Conservation (phyloP, 2,329 filamentous ascomycete genomes). For the Trichophyton benhamiae region DNA sequence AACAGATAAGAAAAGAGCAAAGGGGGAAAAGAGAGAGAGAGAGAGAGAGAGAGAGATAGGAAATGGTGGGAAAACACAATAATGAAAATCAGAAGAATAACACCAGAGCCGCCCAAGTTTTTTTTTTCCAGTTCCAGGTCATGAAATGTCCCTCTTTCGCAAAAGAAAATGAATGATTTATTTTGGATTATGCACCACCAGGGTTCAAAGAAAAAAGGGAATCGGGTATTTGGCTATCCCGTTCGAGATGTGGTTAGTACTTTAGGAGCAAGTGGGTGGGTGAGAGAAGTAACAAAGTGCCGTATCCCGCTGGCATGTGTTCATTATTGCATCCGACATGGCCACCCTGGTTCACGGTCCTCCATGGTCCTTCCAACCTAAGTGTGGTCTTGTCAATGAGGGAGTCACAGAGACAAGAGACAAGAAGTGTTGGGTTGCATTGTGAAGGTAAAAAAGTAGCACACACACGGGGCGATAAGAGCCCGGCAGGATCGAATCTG, state of each 20-base stretch:
- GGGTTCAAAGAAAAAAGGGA: neutral
- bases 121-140: neutral
- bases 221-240: neutral
- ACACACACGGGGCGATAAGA: neutral
- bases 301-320: neutral
- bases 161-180: neutral
- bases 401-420: neutral
- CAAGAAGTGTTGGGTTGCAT: neutral
- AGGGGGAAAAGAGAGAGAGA: neutral
- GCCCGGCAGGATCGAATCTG: neutral
- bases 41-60: neutral
- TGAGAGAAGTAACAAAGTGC: neutral
- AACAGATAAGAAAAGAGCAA: neutral
- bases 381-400: neutral
- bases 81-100: neutral
- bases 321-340: neutral
- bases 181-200: neutral
- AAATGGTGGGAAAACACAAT: neutral
- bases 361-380: neutral
- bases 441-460: neutral
- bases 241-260: neutral
- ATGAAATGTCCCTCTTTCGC: neutral
- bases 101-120: neutral
- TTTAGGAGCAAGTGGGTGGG: neutral
- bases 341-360: neutral